A percentile compares a stretch with the other conserved stretches of the same genome.
Evolutionary conservation across 1,139 yeast species (phyloP).

Genomic region (Eremothecium sinecaudum): DNA sequence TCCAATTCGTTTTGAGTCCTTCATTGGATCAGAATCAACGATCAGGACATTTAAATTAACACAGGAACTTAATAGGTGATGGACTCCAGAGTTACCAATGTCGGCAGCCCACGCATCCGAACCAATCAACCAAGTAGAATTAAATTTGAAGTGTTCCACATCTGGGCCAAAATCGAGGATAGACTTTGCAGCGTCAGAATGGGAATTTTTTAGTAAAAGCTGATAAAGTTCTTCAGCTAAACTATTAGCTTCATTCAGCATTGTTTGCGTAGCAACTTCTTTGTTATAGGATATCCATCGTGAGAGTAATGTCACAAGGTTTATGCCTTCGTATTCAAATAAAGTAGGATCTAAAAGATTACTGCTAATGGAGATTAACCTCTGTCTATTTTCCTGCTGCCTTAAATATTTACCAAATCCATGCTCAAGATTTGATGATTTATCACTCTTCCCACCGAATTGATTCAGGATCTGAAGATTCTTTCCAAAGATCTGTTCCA

Average conservation of each 20-base stretch:
- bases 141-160: conserved; percentile 39
- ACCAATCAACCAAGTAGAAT: conserved; percentile 77
- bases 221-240: conserved; percentile 33
- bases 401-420: conserved; percentile 75
- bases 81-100: conserved; percentile 86
- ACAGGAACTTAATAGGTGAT: conserved; percentile 67
- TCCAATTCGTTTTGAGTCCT: conserved; percentile 26
- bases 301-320: conserved; percentile 51
- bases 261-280: conserved; percentile 29
- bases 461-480: conserved; percentile 54
- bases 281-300: conserved; percentile 52
- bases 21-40: conserved; percentile 84
- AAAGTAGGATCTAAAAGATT: conserved; percentile 41
- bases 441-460: conserved; percentile 37
- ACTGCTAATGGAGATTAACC: conserved; percentile 43
- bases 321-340: conserved; percentile 40
- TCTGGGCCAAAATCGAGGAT: conserved; percentile 40
- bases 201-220: conserved; percentile 31
- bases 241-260: conserved; percentile 29
- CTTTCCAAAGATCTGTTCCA: conserved; percentile 54
- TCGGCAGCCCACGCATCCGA: conserved; percentile 96
- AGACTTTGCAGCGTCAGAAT: conserved; percentile 34
- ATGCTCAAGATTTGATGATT: conserved; percentile 61
- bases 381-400: conserved; percentile 42
- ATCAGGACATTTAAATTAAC: conserved; percentile 75